Evolutionary conservation across 2,329 filamentous ascomycete genomes (phyloP).

Genomic region (Hypoxylon sp.): DNA sequence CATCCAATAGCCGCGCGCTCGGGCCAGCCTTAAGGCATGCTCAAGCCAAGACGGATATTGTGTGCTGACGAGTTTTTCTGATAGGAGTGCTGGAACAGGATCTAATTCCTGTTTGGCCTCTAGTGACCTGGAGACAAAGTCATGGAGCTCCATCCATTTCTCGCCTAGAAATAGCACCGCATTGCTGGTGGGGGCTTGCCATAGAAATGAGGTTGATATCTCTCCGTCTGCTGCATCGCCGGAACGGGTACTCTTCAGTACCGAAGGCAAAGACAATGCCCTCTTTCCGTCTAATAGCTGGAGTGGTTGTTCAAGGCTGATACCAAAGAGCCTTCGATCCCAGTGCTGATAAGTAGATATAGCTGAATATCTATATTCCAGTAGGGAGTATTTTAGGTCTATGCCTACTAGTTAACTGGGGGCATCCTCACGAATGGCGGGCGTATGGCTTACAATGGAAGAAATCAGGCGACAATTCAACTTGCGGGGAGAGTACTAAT

Average conservation of each 20-base stretch:
- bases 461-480: constrained; percentile 84
- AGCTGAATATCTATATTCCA: constrained; percentile 83
- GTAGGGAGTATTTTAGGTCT: constrained; percentile 81
- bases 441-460: constrained; percentile 75
- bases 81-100: constrained; percentile 58
- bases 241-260: constrained; percentile 44
- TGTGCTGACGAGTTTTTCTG: constrained; percentile 62
- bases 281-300: constrained; percentile 73
- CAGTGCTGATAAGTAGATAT: constrained; percentile 60
- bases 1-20: constrained; percentile 81
- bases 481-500: constrained; percentile 85
- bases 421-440: not conserved
- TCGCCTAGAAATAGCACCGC: constrained; percentile 87
- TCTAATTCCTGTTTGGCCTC: constrained; percentile 58
- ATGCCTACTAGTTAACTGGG: constrained; percentile 11
- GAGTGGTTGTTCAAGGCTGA: constrained; percentile 83
- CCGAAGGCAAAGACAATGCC: constrained; percentile 63
- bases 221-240: constrained; percentile 51
- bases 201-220: constrained; percentile 76
- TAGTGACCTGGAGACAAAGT: constrained; percentile 78
- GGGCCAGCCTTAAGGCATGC: constrained; percentile 81
- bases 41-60: constrained; percentile 60
- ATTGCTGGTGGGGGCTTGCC: constrained; percentile 87
- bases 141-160: constrained; percentile 89
- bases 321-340: constrained; percentile 76